phyloP scores from a whole-genome alignment of 2,329 filamentous ascomycete species.

The Penicillium sp. region DNA sequence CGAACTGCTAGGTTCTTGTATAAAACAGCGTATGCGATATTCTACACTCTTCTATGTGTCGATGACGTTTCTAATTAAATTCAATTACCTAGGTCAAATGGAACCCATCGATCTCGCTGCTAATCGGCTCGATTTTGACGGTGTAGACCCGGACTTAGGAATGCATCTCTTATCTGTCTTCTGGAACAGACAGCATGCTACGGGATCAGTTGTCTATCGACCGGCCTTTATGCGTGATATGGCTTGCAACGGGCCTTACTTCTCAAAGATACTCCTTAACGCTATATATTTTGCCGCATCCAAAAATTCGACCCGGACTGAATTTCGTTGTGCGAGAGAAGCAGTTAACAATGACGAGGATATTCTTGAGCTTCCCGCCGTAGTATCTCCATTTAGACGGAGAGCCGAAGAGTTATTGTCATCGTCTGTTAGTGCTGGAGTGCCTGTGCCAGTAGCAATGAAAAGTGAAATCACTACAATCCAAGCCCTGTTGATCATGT shows the following conservation, averaged over 20 bases:
- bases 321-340: not conserved
- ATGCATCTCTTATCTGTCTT: constrained; percentile 51
- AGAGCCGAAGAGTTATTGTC: constrained; percentile 7
- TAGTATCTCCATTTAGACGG: constrained; percentile 4
- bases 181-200: constrained; percentile 53
- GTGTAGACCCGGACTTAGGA: constrained; percentile 49
- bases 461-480: constrained; percentile 12
- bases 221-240: constrained; percentile 52
- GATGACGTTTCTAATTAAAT: not conserved
- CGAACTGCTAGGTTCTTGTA: constrained; percentile 22
- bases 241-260: constrained; percentile 31
- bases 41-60: not conserved
- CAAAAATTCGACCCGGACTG: constrained; percentile 6
- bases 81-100: constrained; percentile 39
- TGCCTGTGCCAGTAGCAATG: not conserved
- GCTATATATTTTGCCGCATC: constrained; percentile 8
- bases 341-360: not conserved
- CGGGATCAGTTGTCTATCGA: constrained; percentile 48
- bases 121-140: constrained; percentile 53
- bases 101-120: constrained; percentile 47
- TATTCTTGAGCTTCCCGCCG: not conserved
- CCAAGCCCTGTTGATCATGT: constrained; percentile 12
- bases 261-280: constrained; percentile 9
- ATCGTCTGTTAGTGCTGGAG: not conserved
- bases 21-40: constrained; percentile 21